Base-by-base conservation (phyloP, 345 rosid genomes). In the Populus nigra region DNA sequence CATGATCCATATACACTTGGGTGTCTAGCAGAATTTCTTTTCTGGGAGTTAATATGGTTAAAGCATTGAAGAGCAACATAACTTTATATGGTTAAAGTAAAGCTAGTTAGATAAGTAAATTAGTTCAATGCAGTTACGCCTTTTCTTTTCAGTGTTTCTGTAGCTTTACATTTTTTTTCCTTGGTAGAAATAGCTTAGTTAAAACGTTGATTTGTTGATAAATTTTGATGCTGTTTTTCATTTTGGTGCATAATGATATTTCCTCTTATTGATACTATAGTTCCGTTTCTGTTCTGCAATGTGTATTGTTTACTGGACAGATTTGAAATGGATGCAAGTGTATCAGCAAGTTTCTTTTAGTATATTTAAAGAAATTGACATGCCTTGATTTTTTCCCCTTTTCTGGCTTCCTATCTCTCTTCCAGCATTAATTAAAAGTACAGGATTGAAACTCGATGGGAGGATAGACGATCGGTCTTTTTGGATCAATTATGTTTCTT, bases 381-480 rank as follows among this genome's bases (percentile, higher is more conserved):
- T n/a, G 31, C 55, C 17, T 53, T 23, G 2, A 35, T 10, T 29
- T 31, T 15, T 7, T 4, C 8, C 29, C 33, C 49, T 75, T 2
- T 27, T 61, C 50, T 61, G 15, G 36, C 16, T 73, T 35, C 12
- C 67, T 67, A 68, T 45, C 25, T 69, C 82, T 36, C 73, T 72
- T 73, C 73, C 88, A 96, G 98, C 97, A 47, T 88, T 96, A 78
- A 91, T 89, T 73, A 96, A 96, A 86, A 88, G 95, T 80, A 87
- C 79, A 1, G 97, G 97, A 22, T 75, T 96, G 90, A 86, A 88
- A 78, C 81, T 79, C 77, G 97, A 93, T 36, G 97, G 98, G 73
- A 90, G 93, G 85, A 88, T 96, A 78, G 99, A 93, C 67, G 97
- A 93, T 53, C 94, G 95, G 10, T 92, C 98, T 31, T 93, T 84